Evolutionary conservation across 2,329 filamentous ascomycete genomes (phyloP), one percentile per base, ranked within the genome.

Genomic region (Talaromyces verruculosus): DNA sequence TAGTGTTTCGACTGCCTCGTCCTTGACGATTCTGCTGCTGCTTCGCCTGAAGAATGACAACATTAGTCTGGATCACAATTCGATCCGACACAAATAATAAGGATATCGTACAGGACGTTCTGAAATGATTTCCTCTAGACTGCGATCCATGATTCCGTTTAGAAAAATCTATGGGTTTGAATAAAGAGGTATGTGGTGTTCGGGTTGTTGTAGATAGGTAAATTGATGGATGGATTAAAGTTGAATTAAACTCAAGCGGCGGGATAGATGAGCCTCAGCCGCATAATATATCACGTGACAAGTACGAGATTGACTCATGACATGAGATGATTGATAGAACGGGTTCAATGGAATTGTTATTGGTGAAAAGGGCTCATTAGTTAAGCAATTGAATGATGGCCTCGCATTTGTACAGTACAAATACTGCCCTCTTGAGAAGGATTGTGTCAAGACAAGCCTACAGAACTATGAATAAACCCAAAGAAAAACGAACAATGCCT

Each of bases 81-180:
- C 30, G 4, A 22, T 39, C n/a, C 35, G 17, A n/a, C 7, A 59
- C 57, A 30, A n/a, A 39, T 6, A 39, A 43, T 15, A 51, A 22
- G 47, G 3, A 25, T 15, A 39, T 28, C 73, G 72, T 82, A 88
- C 86, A 73, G 86, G 84, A 70, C 85, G 84, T 72, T 88, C 86
- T 68, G 82, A 81, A 68, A 88, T 87, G 72, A 88, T 87, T 71
- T 89, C 87, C 77, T 89, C 87, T 66, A 89, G 80, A 72, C 84
- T 85, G 73, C 86, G 84, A 79, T 89, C 87, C 87, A 89, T 89
- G 57, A 47, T 51, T 41, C 13, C 19, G 33, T 43, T 47, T 6
- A 49, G 7, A n/a, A 17, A 25, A 37, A 37, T 39, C 53, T 37
- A 37, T 35, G 5, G 17, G 0, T 33, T 25, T 57, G 53, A 22